phyloP scores from a whole-genome alignment of 257 asterid genomes.

The Jacaranda mimosifolia region DNA sequence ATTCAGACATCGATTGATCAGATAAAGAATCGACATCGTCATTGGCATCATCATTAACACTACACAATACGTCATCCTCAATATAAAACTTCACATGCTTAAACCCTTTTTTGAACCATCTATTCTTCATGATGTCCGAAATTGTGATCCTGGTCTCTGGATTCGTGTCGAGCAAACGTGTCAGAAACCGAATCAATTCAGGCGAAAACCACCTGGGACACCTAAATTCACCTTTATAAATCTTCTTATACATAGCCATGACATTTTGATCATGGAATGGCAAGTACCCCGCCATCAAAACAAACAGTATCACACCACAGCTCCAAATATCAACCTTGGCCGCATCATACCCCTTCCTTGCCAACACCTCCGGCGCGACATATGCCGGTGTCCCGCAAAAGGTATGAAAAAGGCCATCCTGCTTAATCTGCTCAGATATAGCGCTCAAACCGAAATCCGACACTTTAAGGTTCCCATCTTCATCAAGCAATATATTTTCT shows the following conservation, averaged over 20 bases:
- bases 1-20: constrained; percentile 71
- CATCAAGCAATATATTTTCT: constrained; percentile 83
- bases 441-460: constrained; percentile 94
- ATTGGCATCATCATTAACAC: constrained; percentile 50
- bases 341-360: constrained; percentile 87
- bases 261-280: constrained; percentile 92
- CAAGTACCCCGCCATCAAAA: constrained; percentile 88
- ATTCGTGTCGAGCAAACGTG: constrained; percentile 63
- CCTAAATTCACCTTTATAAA: constrained; percentile 87
- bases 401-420: constrained; percentile 89
- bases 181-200: constrained; percentile 58
- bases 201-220: constrained; percentile 95
- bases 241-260: constrained; percentile 95
- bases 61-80: constrained; percentile 87
- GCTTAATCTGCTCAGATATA: constrained; percentile 89
- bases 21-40: constrained; percentile 52
- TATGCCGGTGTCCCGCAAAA: constrained; percentile 96
- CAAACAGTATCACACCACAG: constrained; percentile 90
- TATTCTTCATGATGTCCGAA: constrained; percentile 67
- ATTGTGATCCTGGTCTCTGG: constrained; percentile 73
- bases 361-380: constrained; percentile 94
- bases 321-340: constrained; percentile 96
- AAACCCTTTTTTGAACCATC: constrained; percentile 75
- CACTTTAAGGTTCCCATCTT: constrained; percentile 83
- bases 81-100: constrained; percentile 73